Base-by-base conservation (phyloP, 2,329 filamentous ascomycete genomes). In the Biscogniauxia sp. region DNA sequence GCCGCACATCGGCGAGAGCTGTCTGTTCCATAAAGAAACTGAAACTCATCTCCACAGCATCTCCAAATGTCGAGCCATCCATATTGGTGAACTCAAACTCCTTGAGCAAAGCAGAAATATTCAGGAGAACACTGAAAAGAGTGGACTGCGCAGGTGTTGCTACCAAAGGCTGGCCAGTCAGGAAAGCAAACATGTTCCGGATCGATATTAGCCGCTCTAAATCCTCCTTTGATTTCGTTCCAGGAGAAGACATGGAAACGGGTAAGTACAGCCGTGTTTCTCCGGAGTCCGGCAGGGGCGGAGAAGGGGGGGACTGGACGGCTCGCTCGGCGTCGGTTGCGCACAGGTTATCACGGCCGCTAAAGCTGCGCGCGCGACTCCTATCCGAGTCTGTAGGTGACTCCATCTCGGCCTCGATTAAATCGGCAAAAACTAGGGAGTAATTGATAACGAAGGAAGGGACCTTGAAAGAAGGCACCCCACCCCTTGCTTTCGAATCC, bases 1-100 rank as follows among this genome's bases (percentile, higher is more conserved):
- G 79, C 58, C 93, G 84, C 53, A 97, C 89, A 75, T 98, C 94
- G 2, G 86, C 89, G 32, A 98, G 78, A 20, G 81, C 82, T 62
- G 93, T 80, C 73, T 95, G 89, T 53, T 93, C 88, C 61, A 93
- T 86, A 70, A 93, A 96, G 68, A 85, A 85, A 62, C 86, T 81
- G 67, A 93, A 92, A 72, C 87, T 89, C 17, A 85, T 78, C 53
- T 87, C 80, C 1, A 85, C 85, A 1, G 81, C 80, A 56, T 84
- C 82, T 50, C 87, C 87, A 72, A 84, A 88, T 0, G 81, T 84
- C 17, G 81, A 79, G 6, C 83, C 83, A 61, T 86, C 84, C n/a
- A 73, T 71, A 60, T 80, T 84, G 0, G 75, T 80, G 66, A 87
- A 88, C 41, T 82, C 80, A 64, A 85, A 88, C 60, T 85, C 80